These are phyloP conservation scores for Cryphonectria parasitica DNA, from an alignment of 2,329 filamentous ascomycete genomes.

Conservation along the genomic window DNA sequence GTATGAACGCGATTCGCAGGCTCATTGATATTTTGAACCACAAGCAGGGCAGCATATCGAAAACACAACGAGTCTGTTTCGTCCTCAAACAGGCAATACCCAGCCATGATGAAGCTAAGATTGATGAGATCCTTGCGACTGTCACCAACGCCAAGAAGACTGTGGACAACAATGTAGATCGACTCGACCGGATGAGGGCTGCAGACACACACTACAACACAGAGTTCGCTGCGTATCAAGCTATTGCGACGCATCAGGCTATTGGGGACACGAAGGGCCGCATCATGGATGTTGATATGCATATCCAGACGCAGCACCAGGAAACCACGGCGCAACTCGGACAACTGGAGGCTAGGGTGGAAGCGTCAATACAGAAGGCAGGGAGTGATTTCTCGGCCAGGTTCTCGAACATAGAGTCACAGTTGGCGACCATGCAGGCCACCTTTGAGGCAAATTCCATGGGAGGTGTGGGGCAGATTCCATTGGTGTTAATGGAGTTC, in stretches of 20 bases:
- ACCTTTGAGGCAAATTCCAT: not conserved
- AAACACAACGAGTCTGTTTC: not conserved
- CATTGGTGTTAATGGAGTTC: not conserved
- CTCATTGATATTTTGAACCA: not conserved
- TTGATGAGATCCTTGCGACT: not conserved
- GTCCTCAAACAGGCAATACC: not conserved
- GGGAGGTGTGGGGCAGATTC: not conserved
- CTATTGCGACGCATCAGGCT: not conserved
- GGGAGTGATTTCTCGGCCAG: not conserved
- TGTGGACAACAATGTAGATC: constrained; percentile 2
- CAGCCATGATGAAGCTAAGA: not conserved
- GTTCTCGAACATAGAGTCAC: not conserved
- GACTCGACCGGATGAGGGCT: constrained; percentile 3
- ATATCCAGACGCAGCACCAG: not conserved
- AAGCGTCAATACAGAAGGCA: not conserved
- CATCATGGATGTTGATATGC: not conserved
- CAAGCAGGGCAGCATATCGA: not conserved
- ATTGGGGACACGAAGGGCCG: not conserved
- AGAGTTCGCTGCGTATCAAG: not conserved
- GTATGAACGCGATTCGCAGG: not conserved
- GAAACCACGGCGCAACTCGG: not conserved
- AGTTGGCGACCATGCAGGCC: not conserved
- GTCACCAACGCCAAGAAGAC: not conserved
- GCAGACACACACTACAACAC: not conserved
- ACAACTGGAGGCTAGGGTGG: not conserved